Evolutionary conservation across 768 basidiomycete genomes (phyloP), one percentile per base, ranked within the genome.

Genomic region (Hysterangium stoloniferum): DNA sequence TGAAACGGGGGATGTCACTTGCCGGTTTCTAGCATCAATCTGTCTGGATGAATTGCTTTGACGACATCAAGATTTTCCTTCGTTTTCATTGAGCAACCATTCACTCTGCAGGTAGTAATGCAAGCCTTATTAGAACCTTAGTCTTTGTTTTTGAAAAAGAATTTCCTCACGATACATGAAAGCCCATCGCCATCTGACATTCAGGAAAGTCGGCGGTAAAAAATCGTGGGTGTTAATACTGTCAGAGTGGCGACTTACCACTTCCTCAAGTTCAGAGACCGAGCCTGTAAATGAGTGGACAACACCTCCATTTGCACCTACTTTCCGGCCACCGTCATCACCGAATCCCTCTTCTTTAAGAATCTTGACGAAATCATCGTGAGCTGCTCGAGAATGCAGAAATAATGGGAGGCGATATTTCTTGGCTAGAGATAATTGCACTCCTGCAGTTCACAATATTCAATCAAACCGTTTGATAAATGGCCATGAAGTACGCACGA

Each of bases 231-330:
- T n/a, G n/a, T n/a, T n/a, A n/a, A n/a, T n/a, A n/a, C n/a, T n/a
- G n/a, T n/a, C n/a, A n/a, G n/a, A n/a, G n/a, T n/a, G n/a, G 15
- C 34, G 9, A 63, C 79, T 59, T 52, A 86, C 84, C 40, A 86
- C 65, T 59, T 90, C 86, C 6, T 62, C 58, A 12, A 75, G 77
- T 60, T 92, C 86, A 32, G 71, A 74, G 3, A 59, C 59, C 0
- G 73, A 74, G 4, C 89, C 89, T 0, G 87, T 88, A 64, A 88
- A 88, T 54, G 84, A 86, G 60, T 90, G 89, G 3, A 89, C 85
- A 19, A 91, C 88, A 1, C 87, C 88, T 3, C 86, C 82, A 19
- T 69, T 71, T 15, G 71, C 79, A 34, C 81, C 86, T 51, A 77
- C 67, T 25, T 61, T 64, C 53, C 61, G 64, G 3, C 83, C 82